Percentiles rank a stretch among this genome's conserved stretches.
Evolutionary conservation across 768 basidiomycete species (phyloP).

Genomic region (Mycena olivaceomarginata): DNA sequence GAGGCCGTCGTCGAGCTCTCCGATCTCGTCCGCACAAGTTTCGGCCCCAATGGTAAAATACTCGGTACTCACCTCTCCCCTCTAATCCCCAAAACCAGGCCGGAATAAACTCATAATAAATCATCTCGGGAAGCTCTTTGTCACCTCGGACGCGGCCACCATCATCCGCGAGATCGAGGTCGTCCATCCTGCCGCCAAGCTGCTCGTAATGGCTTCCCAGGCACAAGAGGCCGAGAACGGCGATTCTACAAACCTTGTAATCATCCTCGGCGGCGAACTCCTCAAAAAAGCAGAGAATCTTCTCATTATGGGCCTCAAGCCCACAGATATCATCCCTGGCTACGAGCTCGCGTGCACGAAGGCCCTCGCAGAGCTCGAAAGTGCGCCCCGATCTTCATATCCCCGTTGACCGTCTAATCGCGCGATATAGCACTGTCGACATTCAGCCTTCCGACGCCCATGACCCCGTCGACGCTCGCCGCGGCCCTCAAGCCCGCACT

Average conservation of each 20-base stretch:
- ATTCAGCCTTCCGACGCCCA: slow-evolving; percentile 81
- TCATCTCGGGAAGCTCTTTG: slow-evolving; percentile 95
- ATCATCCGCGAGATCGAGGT: slow-evolving; percentile 99
- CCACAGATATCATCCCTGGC: slow-evolving; percentile 95
- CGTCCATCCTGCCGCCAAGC: slow-evolving; percentile 97
- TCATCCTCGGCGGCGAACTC: slow-evolving; percentile 97
- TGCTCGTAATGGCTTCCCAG: slow-evolving; percentile 99
- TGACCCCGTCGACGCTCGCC: slow-evolving; percentile 81
- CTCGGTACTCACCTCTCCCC: slow-evolving; percentile 13
- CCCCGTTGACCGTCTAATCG: slow-evolving; percentile 38
- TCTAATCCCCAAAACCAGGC: slow-evolving; percentile 66
- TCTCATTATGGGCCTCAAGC: slow-evolving; percentile 97
- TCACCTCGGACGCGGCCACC: slow-evolving; percentile 99
- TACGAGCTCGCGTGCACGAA: slow-evolving; percentile 94
- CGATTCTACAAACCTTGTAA: slow-evolving; percentile 95
- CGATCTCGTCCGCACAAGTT: slow-evolving; percentile 96
- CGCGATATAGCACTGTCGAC: slow-evolving; percentile 76
- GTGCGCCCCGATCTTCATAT: slow-evolving; percentile 68
- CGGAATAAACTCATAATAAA: slow-evolving; percentile 99
- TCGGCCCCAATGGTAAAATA: slow-evolving; percentile 88
- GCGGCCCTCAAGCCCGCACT: slow-evolving; percentile 93
- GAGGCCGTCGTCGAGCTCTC: slow-evolving; percentile 96
- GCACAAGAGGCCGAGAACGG: slow-evolving; percentile 99
- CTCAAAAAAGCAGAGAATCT: slow-evolving; percentile 95
- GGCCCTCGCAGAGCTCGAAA: slow-evolving; percentile 91